Conservation (phyloP, 768 basidiomycete genomes). For the Auriscalpium microsporum region DNA sequence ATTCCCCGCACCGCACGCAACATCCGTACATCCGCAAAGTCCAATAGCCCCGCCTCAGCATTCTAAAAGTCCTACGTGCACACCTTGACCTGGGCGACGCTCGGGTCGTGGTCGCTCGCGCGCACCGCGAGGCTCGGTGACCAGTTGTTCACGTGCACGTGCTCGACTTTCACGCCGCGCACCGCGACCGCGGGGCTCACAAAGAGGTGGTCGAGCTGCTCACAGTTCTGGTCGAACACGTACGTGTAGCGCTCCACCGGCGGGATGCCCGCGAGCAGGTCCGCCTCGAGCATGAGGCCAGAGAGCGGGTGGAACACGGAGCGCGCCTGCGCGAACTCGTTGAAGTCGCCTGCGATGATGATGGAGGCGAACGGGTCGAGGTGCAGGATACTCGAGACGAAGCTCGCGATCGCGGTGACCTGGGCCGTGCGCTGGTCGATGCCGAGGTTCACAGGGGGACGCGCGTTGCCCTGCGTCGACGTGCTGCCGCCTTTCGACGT, state of each 20-base stretch:
- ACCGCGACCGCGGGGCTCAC: slow-evolving; percentile 36
- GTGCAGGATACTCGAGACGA: slow-evolving; percentile 37
- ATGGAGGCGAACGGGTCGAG: slow-evolving; percentile 39
- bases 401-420: slow-evolving; percentile 42
- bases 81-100: slow-evolving; percentile 40
- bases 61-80: slow-evolving; percentile 19
- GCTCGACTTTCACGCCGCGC: slow-evolving; percentile 40
- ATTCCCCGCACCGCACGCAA: no score
- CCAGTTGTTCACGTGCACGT: slow-evolving; percentile 58
- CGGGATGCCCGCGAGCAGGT: slow-evolving; percentile 39
- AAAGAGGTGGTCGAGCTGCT: slow-evolving; percentile 55
- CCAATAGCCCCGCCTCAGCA: no score
- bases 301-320: slow-evolving; percentile 40
- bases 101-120: slow-evolving; percentile 56
- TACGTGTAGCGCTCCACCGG: slow-evolving; percentile 52
- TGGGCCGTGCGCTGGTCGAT: slow-evolving; percentile 41
- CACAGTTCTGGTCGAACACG: slow-evolving; percentile 48
- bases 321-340: slow-evolving; percentile 48
- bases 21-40: no score
- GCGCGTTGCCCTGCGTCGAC: slow-evolving; percentile 45
- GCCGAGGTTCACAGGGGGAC: slow-evolving; percentile 49
- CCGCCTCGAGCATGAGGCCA: slow-evolving; percentile 37
- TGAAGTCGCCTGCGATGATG: slow-evolving; percentile 52
- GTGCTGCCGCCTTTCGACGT: slow-evolving; percentile 50
- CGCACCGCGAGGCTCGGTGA: slow-evolving; percentile 31